Evolutionary conservation across 352 stramenopile genomes (phyloP).

Genomic region (Globisporangium emineosum): DNA sequence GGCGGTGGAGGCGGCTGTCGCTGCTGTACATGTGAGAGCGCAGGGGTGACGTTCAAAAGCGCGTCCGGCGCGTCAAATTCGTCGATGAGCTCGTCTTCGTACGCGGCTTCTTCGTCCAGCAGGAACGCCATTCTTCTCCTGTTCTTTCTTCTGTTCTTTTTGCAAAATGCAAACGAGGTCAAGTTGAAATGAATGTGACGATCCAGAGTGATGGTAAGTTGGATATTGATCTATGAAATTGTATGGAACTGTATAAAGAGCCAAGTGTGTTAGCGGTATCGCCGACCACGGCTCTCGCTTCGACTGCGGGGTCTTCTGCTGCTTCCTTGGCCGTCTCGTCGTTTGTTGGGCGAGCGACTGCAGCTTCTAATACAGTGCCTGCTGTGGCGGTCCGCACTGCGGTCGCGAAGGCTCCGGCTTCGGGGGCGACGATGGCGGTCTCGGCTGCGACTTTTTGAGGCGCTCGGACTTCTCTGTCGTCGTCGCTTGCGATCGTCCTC

Average conservation of each 20-base stretch:
- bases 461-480: constrained; percentile 11
- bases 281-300: constrained; percentile 14
- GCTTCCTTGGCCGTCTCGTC: neutral
- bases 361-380: constrained; percentile 9
- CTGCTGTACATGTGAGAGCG: too few relatives aligned
- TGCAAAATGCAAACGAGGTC: neutral
- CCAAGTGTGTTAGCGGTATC: constrained; percentile 13
- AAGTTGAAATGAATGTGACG: neutral
- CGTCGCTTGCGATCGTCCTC: neutral
- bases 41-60: neutral
- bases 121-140: neutral
- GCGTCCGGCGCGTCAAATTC: constrained; percentile 42
- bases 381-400: neutral
- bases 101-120: constrained; percentile 22
- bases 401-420: constrained; percentile 18
- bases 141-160: constrained; percentile 2
- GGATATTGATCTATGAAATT: neutral
- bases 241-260: neutral
- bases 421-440: constrained; percentile 17
- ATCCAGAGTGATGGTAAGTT: neutral
- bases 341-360: constrained; percentile 20
- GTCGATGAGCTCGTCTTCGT: constrained; percentile 62
- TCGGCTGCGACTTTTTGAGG: constrained; percentile 17
- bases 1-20: neutral
- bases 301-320: constrained; percentile 7